Conservation (phyloP, 2,329 filamentous ascomycete genomes). For the Myrmaecium sp. region DNA sequence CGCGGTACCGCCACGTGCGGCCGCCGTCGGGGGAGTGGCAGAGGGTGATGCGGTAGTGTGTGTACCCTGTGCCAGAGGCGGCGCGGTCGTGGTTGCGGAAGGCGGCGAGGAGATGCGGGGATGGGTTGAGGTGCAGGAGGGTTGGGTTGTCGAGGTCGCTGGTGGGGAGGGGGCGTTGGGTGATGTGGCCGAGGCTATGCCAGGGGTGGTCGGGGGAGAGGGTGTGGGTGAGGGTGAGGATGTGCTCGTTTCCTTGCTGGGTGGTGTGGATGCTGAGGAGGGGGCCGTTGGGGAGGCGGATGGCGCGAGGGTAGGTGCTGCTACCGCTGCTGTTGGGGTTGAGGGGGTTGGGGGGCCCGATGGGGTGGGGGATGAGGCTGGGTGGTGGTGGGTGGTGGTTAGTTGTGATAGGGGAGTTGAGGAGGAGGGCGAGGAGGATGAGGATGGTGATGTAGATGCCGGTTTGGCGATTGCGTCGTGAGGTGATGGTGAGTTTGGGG, state of each 20-base stretch:
- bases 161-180: slow-evolving; percentile 7
- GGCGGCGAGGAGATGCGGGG: slow-evolving; percentile 14
- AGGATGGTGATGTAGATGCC: too few relatives aligned
- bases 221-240: slow-evolving; percentile 8
- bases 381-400: too few relatives aligned
- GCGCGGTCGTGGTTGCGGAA: slow-evolving; percentile 19
- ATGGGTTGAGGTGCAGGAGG: slow-evolving; percentile 16
- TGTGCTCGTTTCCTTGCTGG: slow-evolving; percentile 8
- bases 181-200: slow-evolving; percentile 7
- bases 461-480: too few relatives aligned
- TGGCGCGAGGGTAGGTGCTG: slow-evolving; percentile 19
- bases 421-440: too few relatives aligned
- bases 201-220: slow-evolving; percentile 8
- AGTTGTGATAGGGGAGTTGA: too few relatives aligned
- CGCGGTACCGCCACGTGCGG: slow-evolving; percentile 18
- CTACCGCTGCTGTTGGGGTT: too few relatives aligned
- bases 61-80: slow-evolving; percentile 6
- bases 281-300: slow-evolving; percentile 12
- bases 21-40: slow-evolving; percentile 27
- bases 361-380: too few relatives aligned
- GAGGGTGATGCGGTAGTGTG: slow-evolving; percentile 25
- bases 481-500: too few relatives aligned
- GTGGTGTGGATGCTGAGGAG: slow-evolving; percentile 15
- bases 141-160: slow-evolving; percentile 16
- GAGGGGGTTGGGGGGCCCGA: too few relatives aligned